A percentile compares a stretch with the other conserved stretches of the same genome.
phyloP scores from a whole-genome alignment of 208 protist species.

The Herpetomonas muscarum region DNA sequence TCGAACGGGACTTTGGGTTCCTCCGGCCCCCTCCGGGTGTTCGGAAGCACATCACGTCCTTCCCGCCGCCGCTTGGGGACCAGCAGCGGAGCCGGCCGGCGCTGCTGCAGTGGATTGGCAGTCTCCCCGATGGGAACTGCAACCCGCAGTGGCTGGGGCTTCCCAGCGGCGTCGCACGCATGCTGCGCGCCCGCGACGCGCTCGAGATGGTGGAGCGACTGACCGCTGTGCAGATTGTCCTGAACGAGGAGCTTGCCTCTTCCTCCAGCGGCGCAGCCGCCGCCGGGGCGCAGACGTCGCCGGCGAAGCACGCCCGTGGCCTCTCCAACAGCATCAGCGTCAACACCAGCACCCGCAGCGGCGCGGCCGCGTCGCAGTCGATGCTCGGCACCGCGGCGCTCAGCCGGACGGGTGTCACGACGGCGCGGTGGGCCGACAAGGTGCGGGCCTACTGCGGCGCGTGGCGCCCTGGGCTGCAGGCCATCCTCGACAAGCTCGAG shows the following conservation, averaged over 20 bases:
- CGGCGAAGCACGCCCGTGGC: background rate
- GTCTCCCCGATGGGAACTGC: constrained; percentile 65
- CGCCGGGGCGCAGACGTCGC: background rate
- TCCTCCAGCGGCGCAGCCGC: background rate
- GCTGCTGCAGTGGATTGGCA: constrained; percentile 86
- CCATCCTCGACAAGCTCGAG: constrained; percentile 18
- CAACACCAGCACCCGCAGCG: background rate
- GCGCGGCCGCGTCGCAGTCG: background rate
- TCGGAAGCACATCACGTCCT: constrained; percentile 3
- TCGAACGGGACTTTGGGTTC: constrained; percentile 40
- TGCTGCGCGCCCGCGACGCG: constrained; percentile 61
- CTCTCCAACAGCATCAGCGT: background rate
- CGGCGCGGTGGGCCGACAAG: constrained; percentile 46
- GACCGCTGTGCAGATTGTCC: constrained; percentile 41
- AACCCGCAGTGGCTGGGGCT: constrained; percentile 93
- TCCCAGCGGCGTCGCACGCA: constrained; percentile 84
- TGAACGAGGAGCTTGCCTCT: constrained; percentile 53
- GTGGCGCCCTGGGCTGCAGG: constrained; percentile 26
- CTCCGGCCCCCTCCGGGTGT: constrained; percentile 5
- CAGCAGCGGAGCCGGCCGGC: constrained; percentile 32
- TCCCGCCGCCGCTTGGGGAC: constrained; percentile 20
- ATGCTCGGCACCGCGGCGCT: constrained; percentile 3
- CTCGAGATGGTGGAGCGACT: constrained; percentile 63
- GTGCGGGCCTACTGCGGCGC: constrained; percentile 37
- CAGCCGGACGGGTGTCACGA: constrained; percentile 9